phyloP scores from a whole-genome alignment of 805 yeast genomes.

The Ogataea nitratoaversa region DNA sequence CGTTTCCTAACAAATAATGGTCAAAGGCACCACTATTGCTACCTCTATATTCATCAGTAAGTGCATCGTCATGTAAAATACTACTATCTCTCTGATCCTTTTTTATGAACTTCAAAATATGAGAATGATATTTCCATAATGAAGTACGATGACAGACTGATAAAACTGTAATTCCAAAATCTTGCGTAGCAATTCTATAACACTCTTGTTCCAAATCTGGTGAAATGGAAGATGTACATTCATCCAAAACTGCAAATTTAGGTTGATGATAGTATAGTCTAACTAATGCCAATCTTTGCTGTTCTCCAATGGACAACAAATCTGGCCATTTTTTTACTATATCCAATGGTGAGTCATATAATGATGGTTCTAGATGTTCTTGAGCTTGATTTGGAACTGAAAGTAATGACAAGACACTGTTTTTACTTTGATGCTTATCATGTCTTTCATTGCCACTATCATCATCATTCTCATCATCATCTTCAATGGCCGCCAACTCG shows the following conservation, averaged over 20 bases:
- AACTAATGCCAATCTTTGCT: slow-evolving; percentile 91
- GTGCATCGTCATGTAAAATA: slow-evolving; percentile 1
- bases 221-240: slow-evolving; percentile 92
- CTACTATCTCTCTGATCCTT: background rate
- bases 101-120: slow-evolving; percentile 62
- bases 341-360: slow-evolving; percentile 50
- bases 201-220: slow-evolving; percentile 87
- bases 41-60: background rate
- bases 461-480: slow-evolving; percentile 15
- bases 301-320: slow-evolving; percentile 84
- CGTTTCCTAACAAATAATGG: background rate
- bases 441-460: background rate
- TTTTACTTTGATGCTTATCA: background rate
- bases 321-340: slow-evolving; percentile 80
- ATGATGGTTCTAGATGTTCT: no score
- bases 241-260: slow-evolving; percentile 90
- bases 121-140: slow-evolving; percentile 86
- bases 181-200: slow-evolving; percentile 73
- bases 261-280: slow-evolving; percentile 88
- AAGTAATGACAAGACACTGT: slow-evolving; percentile 1
- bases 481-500: slow-evolving; percentile 31
- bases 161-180: slow-evolving; percentile 71
- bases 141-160: slow-evolving; percentile 93
- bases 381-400: background rate
- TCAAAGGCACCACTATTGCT: background rate